A percentile compares a stretch with the other conserved stretches of the same genome.
Evolutionary conservation across 331 rosid species (phyloP).

Genomic region (Spiraea crenata): DNA sequence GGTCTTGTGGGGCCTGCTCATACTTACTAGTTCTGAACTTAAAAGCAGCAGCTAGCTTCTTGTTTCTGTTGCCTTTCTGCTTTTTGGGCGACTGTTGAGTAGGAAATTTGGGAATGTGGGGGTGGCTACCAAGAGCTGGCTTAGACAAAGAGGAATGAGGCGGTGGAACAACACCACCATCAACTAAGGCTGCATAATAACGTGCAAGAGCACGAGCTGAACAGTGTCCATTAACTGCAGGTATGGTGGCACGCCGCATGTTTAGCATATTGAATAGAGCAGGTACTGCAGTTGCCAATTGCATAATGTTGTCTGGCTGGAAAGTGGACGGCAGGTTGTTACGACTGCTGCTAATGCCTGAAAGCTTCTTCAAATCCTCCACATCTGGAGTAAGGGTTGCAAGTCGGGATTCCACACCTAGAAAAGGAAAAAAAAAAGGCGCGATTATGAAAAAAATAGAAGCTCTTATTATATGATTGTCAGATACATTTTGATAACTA

Average conservation of each 20-base stretch:
- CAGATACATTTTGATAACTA: neutral
- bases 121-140: constrained; percentile 88
- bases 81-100: constrained; percentile 34
- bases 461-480: neutral
- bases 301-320: constrained; percentile 57
- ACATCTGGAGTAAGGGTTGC: constrained; percentile 68
- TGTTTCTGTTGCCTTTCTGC: constrained; percentile 32
- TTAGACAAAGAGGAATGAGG: constrained; percentile 69
- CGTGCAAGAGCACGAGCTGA: constrained; percentile 98
- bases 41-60: constrained; percentile 29
- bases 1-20: constrained; percentile 27
- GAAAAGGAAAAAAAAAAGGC: constrained; percentile 11
- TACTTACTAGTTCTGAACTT: constrained; percentile 6
- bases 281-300: constrained; percentile 44
- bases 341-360: constrained; percentile 37
- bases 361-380: constrained; percentile 52
- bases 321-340: constrained; percentile 68
- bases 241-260: constrained; percentile 85
- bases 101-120: constrained; percentile 71
- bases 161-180: constrained; percentile 74
- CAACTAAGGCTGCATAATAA: constrained; percentile 84
- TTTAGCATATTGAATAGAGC: constrained; percentile 64
- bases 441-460: neutral
- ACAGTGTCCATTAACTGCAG: constrained; percentile 91
- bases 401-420: constrained; percentile 94